Evolutionary conservation across 495 filamentous ascomycete species (phyloP).

Genomic region (Rusavskia elegans): DNA sequence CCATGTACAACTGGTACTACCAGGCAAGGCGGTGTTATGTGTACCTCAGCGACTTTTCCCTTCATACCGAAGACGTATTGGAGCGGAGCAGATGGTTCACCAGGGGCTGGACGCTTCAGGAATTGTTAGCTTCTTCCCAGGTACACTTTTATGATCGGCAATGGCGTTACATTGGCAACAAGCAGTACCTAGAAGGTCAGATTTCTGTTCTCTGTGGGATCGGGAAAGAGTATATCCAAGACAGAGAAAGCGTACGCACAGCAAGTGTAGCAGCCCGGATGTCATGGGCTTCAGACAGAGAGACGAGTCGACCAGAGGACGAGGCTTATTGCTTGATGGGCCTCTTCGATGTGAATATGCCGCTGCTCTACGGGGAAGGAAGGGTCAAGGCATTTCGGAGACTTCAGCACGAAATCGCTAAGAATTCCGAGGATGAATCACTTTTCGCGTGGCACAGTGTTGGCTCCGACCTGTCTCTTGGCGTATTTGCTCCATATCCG

Average conservation of each 20-base stretch:
- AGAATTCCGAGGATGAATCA: conserved; percentile 11
- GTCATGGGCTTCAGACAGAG: conserved; percentile 16
- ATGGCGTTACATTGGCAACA: conserved; percentile 19
- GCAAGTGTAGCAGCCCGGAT: conserved; percentile 11
- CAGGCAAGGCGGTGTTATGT: conserved; percentile 20
- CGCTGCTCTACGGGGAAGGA: conserved; percentile 18
- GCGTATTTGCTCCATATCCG: background rate
- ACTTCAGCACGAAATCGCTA: conserved; percentile 19
- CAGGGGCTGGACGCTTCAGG: conserved; percentile 27
- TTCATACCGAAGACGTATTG: background rate
- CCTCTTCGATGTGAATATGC: conserved; percentile 17
- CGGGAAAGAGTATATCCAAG: background rate
- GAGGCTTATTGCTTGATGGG: conserved; percentile 16
- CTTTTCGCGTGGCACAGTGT: conserved; percentile 18
- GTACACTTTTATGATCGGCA: conserved; percentile 18
- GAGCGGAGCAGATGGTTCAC: conserved; percentile 22
- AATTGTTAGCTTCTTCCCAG: conserved; percentile 23
- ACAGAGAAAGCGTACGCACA: background rate
- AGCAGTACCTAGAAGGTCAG: background rate
- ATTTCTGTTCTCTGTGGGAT: conserved; percentile 16
- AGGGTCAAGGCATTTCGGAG: conserved; percentile 11
- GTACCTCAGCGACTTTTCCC: conserved; percentile 21
- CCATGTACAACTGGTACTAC: conserved; percentile 25
- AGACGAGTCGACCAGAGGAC: conserved; percentile 14
- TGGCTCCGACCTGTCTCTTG: too few species aligned